Percentiles rank a stretch among this genome's conserved stretches.
These are phyloP conservation scores for Acanthamoeba triangularis DNA, from an alignment of 208 protist species.

Conservation along the genomic window DNA sequence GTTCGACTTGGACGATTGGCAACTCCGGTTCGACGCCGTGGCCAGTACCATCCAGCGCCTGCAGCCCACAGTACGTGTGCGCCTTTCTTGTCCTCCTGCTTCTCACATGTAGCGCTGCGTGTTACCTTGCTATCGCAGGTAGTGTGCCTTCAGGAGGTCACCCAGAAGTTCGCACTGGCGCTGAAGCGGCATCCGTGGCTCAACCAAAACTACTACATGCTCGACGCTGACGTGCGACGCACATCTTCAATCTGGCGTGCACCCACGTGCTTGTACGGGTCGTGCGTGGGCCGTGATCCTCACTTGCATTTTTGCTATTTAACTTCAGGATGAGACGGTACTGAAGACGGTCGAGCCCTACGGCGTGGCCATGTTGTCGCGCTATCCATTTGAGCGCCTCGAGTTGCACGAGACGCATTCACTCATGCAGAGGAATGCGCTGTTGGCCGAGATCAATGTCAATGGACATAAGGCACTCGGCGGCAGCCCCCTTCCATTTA, in stretches of 20 bases:
- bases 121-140: background rate
- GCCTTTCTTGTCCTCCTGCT: too few relatives aligned
- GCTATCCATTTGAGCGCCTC: background rate
- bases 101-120: too few relatives aligned
- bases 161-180: background rate
- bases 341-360: constrained; percentile 42
- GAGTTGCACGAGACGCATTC: constrained; percentile 49
- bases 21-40: background rate
- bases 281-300: too few relatives aligned
- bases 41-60: background rate
- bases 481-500: background rate
- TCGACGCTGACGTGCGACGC: background rate
- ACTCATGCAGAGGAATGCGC: constrained; percentile 10
- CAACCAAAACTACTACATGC: constrained; percentile 59
- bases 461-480: background rate
- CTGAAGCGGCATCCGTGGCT: constrained; percentile 39
- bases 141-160: constrained; percentile 43
- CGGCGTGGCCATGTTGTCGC: constrained; percentile 7
- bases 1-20: constrained; percentile 50
- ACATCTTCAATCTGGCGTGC: background rate
- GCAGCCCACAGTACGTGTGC: background rate
- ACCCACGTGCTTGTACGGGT: too few relatives aligned
- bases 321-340: background rate
- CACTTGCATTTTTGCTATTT: background rate
- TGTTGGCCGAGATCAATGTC: background rate